Evolutionary conservation across 2,329 filamentous ascomycete species (phyloP).

Genomic region (Colletotrichum cereale): DNA sequence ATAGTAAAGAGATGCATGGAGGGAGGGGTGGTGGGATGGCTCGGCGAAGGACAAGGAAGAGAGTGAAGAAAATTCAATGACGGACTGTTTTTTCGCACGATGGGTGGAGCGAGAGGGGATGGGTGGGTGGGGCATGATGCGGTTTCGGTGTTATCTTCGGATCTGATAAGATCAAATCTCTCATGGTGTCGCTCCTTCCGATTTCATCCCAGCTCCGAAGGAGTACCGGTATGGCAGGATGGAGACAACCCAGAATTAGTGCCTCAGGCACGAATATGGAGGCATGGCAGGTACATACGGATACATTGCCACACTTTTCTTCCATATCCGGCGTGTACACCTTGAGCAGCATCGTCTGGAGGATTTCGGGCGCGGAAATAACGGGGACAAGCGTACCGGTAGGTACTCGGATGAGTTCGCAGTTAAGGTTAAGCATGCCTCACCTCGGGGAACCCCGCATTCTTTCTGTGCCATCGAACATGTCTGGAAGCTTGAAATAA

Average conservation of each 20-base stretch:
- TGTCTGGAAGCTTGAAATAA: background rate
- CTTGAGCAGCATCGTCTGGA: background rate
- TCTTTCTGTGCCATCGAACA: background rate
- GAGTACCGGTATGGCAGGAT: background rate
- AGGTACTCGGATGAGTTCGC: no score
- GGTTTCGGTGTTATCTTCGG: slow-evolving; percentile 59
- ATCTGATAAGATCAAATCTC: slow-evolving; percentile 65
- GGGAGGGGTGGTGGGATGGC: slow-evolving; percentile 1
- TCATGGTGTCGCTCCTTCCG: slow-evolving; percentile 4
- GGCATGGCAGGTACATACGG: background rate
- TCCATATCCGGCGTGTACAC: background rate
- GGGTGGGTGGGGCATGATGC: slow-evolving; percentile 23
- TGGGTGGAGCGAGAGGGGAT: slow-evolving; percentile 21
- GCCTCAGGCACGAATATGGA: background rate
- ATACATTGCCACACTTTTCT: background rate
- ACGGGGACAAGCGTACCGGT: background rate
- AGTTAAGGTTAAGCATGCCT: no score
- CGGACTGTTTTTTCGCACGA: slow-evolving; percentile 25
- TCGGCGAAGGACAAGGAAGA: background rate
- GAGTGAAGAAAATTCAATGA: slow-evolving; percentile 15
- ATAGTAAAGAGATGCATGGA: background rate
- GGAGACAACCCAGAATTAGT: background rate
- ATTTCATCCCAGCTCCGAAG: background rate
- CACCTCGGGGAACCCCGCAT: no score
- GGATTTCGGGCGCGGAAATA: background rate